phyloP scores from a whole-genome alignment of 352 stramenopile species.

The Phytophthora pluvialis region DNA sequence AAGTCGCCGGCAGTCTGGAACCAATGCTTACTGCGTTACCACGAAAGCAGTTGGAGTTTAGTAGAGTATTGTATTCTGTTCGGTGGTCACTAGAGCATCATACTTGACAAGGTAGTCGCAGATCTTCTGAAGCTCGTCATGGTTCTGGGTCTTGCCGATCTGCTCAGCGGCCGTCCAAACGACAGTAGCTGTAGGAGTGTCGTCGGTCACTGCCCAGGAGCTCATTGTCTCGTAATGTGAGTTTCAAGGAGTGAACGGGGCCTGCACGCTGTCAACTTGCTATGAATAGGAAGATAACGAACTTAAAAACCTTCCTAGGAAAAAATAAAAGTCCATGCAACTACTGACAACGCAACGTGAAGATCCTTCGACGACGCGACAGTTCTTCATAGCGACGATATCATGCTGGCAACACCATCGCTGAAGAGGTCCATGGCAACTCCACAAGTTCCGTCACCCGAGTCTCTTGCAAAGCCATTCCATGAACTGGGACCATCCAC shows the following conservation, averaged over 20 bases:
- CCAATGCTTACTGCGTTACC: constrained; percentile 59
- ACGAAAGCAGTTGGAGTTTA: constrained; percentile 8
- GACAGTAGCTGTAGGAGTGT: constrained; percentile 45
- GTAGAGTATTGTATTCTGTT: neutral
- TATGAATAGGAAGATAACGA: constrained; percentile 17
- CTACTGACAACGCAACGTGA: neutral
- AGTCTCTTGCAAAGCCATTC: constrained; percentile 22
- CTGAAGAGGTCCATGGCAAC: neutral
- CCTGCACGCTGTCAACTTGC: constrained; percentile 1
- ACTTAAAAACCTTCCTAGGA: neutral
- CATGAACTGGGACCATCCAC: constrained; percentile 14
- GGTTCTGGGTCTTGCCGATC: constrained; percentile 57
- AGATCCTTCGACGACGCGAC: neutral
- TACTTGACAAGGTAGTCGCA: constrained; percentile 72
- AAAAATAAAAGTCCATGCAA: neutral
- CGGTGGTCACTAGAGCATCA: neutral
- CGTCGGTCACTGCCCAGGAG: constrained; percentile 36
- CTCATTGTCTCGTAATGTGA: constrained; percentile 17
- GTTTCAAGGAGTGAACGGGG: constrained; percentile 14
- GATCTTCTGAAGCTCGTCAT: constrained; percentile 58
- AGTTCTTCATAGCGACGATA: constrained; percentile 19
- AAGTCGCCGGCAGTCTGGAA: constrained; percentile 70
- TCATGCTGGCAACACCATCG: constrained; percentile 1
- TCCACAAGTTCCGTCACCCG: constrained; percentile 1
- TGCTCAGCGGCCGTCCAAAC: constrained; percentile 62